A percentile compares a stretch with the other conserved stretches of the same genome.
These are phyloP conservation scores for Gyromitra esculenta DNA, from an alignment of 2,329 filamentous ascomycete species.

Conservation along the genomic window DNA sequence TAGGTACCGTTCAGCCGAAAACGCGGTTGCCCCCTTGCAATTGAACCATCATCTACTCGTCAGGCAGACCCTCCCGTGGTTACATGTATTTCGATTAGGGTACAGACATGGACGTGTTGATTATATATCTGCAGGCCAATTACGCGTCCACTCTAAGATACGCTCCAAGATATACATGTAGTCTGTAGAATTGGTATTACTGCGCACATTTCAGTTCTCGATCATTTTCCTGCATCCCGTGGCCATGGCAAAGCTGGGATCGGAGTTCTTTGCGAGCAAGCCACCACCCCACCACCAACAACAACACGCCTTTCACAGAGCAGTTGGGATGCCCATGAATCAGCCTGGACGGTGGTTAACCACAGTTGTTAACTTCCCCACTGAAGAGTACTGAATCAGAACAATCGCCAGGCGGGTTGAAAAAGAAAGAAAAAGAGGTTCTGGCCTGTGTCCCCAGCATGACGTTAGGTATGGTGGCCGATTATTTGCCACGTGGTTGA, in stretches of 20 bases:
- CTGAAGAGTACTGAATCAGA: conserved; percentile 1
- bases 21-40: conserved; percentile 25
- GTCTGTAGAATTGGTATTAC: neutral
- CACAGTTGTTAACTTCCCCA: neutral
- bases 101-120: neutral
- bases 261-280: conserved; percentile 35
- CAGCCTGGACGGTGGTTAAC: neutral
- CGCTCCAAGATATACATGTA: too few relatives aligned
- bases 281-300: conserved; percentile 19
- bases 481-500: conserved; percentile 48
- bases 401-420: conserved; percentile 13
- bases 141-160: conserved; percentile 27
- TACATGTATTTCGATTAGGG: neutral
- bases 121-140: conserved; percentile 27
- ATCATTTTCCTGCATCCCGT: neutral
- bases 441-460: conserved; percentile 16
- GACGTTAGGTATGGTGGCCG: conserved; percentile 30
- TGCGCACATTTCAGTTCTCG: neutral
- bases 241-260: neutral
- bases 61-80: neutral
- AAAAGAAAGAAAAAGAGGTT: conserved; percentile 28
- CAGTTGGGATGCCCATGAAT: neutral
- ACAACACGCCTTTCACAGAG: conserved; percentile 17
- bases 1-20: conserved; percentile 28
- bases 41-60: neutral